These are phyloP conservation scores for Heliamphora pulchella DNA, from an alignment of 179 eudicot species.

Conservation along the genomic window DNA sequence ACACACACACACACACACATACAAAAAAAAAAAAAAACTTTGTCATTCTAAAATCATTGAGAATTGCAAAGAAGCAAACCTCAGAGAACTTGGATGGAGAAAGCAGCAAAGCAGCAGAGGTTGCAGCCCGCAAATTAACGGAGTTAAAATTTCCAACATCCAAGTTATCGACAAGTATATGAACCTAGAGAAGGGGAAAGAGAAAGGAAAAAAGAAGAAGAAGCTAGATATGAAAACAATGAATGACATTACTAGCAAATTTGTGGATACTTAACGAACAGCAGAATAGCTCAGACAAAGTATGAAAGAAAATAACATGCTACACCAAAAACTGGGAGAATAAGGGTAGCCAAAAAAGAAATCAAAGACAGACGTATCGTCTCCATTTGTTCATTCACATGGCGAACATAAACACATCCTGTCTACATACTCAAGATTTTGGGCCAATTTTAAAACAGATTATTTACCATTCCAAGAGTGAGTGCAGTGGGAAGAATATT, in stretches of 20 bases:
- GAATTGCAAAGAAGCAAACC: slow-evolving; percentile 35
- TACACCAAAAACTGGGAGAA: not conserved
- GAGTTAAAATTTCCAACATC: slow-evolving; percentile 51
- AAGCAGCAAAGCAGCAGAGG: slow-evolving; percentile 78
- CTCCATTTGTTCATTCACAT: no score
- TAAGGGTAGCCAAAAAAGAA: no score
- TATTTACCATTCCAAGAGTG: no score
- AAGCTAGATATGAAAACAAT: not conserved
- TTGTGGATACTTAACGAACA: not conserved
- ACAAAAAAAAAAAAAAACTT: not conserved
- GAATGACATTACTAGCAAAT: not conserved
- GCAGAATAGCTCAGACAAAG: not conserved
- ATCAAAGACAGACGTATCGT: no score
- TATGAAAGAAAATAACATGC: not conserved
- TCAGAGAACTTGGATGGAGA: slow-evolving; percentile 66
- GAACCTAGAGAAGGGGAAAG: slow-evolving; percentile 39
- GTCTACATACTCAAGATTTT: no score
- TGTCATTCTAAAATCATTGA: not conserved
- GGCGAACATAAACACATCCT: no score
- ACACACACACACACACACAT: not conserved
- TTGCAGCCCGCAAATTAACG: slow-evolving; percentile 68
- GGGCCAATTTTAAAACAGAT: no score
- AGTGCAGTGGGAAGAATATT: no score
- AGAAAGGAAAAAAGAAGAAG: slow-evolving; percentile 6
- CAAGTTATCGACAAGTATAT: slow-evolving; percentile 58